Base-by-base conservation (phyloP, 192 early-diverging fungal species). In the Entomortierella lignicola region DNA sequence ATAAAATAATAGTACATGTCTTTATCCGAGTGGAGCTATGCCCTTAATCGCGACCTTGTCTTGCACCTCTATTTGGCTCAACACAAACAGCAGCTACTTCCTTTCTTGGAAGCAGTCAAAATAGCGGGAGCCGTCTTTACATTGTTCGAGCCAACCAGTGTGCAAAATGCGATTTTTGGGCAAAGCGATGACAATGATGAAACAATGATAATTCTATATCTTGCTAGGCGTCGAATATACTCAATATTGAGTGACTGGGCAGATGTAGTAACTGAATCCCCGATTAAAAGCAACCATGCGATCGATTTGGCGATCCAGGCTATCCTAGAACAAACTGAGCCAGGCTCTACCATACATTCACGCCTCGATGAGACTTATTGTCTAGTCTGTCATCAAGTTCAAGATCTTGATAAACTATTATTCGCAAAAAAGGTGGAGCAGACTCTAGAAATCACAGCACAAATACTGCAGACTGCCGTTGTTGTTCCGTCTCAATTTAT, bases 1-100 rank as follows among this genome's bases (percentile, higher is more conserved):
- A 43, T 43, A 13, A 11, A 31, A 31, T 7, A 20, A n/a, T 72
- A 72, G 66, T 58, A 44, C 27, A 64, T 77, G 73, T 17, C 73
- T 0, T 8, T 20, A 0, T 29, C 55, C 1, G 60, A 64, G 25
- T 77, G 66, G 73, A 63, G 13, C 0, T 30, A 20, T n/a, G 23
- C 48, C 15, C 8, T 77, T n/a, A 20, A 63, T 18, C 66, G 44
- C 5, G 73, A 77, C 32, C 23, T 64, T 18, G 20, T 77, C 39
- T 15, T 69, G n/a, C 52, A 61, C 4, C 61, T 68, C 5, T 69
- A 64, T 23, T 0, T 63, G 37, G 41, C 25, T n/a, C 60, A 77
- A 20, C 27, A 57, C 48, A 61, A 32, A 17, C 39, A 30, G 15
- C 51, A 59, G 25, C 32, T 69, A 25, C 54, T 69, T 1, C 47